Conservation (phyloP, 1,284 basidiomycete genomes). For the Cystobasidium slooffiae region DNA sequence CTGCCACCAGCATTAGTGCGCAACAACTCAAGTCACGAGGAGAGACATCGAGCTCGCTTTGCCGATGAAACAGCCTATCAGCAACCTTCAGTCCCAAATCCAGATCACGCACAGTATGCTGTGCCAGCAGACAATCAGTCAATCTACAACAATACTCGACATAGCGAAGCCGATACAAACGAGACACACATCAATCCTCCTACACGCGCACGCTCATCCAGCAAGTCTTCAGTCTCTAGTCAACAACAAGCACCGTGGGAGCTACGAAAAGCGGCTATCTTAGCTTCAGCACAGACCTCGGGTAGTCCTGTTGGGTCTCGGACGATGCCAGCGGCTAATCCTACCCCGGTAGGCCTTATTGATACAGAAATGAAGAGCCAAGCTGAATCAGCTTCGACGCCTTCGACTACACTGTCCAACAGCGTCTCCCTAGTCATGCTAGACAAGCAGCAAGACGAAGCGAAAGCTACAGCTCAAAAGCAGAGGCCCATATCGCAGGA, state of each 20-base stretch:
- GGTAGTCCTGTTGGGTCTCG: not conserved
- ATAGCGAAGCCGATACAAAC: too few relatives aligned
- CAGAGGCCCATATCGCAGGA: conserved; percentile 20
- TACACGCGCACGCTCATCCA: conserved; percentile 4
- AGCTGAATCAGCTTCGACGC: not conserved
- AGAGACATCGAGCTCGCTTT: not conserved
- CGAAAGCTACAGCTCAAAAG: not conserved
- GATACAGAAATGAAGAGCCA: not conserved
- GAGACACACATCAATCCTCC: not conserved
- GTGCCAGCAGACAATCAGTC: too few relatives aligned
- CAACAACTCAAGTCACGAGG: not conserved
- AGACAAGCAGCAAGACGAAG: conserved; percentile 5
- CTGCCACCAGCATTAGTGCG: not conserved
- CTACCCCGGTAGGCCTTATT: conserved; percentile 7
- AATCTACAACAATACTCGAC: too few relatives aligned
- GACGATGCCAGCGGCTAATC: not conserved
- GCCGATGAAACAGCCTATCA: not conserved
- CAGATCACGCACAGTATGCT: not conserved
- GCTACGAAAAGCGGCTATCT: conserved; percentile 31
- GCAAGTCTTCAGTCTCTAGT: conserved; percentile 12
- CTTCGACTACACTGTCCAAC: conserved; percentile 14
- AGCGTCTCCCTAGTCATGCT: conserved; percentile 36
- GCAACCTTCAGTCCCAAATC: not conserved
- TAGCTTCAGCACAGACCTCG: conserved; percentile 28
- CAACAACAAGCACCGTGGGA: conserved; percentile 16